These are phyloP conservation scores for Flaveria floridana DNA, from an alignment of 140 eudicot genomes.

Conservation along the genomic window DNA sequence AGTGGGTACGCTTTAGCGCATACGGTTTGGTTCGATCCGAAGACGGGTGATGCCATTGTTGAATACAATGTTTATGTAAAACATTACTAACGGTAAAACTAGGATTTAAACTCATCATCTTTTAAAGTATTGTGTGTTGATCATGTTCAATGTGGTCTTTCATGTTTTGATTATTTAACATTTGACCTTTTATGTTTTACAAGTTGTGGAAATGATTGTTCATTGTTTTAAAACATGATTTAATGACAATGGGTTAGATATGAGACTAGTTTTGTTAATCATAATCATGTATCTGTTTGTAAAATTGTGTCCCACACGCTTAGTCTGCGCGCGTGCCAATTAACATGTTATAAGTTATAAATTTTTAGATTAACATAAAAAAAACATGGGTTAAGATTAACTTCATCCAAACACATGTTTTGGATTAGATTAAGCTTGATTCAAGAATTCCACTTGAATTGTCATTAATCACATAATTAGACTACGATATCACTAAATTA, in stretches of 20 bases:
- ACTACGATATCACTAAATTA: too few species aligned
- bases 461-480: too few species aligned
- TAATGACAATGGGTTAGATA: too few species aligned
- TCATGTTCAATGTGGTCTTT: background rate
- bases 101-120: background rate
- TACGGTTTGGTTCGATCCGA: slow-evolving; percentile 39
- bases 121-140: background rate
- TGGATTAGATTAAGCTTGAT: too few species aligned
- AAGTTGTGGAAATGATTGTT: background rate
- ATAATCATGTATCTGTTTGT: background rate
- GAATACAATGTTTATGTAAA: slow-evolving; percentile 52
- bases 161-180: background rate
- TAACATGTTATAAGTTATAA: too few species aligned
- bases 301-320: too few species aligned
- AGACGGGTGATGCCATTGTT: slow-evolving; percentile 46
- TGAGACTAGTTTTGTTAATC: background rate
- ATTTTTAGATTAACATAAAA: too few species aligned
- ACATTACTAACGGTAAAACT: slow-evolving; percentile 35
- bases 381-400: too few species aligned
- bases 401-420: too few species aligned
- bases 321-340: too few species aligned
- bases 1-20: slow-evolving; percentile 48
- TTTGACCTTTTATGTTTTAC: background rate
- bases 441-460: too few species aligned
- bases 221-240: background rate